Evolutionary conservation across 257 asterid genomes (phyloP), one percentile per base, ranked within the genome.

Genomic region (Ballota nigra): DNA sequence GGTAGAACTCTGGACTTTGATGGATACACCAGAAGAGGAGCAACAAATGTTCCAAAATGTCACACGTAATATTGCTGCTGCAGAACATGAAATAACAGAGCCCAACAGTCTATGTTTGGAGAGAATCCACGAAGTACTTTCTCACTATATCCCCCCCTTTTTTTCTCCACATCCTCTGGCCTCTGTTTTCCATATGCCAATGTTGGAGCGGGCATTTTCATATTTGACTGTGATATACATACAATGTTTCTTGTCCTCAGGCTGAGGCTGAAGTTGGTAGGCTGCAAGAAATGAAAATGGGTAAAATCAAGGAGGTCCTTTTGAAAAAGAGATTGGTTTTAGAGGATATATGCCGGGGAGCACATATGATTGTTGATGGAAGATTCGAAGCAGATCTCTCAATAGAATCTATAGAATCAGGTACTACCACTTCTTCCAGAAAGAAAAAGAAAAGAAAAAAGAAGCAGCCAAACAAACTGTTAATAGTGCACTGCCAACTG

Each of bases 1-100:
- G 89, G 83, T 89, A 10, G 96, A 93, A 82, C 90, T 93, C 43
- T 93, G 96, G 98, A 86, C 78, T 71, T 82, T 93, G 81, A 91
- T 93, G 96, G 96, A 91, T 76, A 86, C 92, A 56, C 93, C 96
- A 55, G 77, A 68, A 34, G 89, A 79, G 81, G 97, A 91, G 82
- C 97, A 88, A 70, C 85, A 80, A 16, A 79, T 45, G 67, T 91
- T 86, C 78, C 92, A 88, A 68, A 79, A 85, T 70, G 87, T 87
- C 61, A 88, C 85, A 10, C 57, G 81, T 49, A 75, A 80, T 47
- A 81, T 88, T 79, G 95, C 93, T 51, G 95, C 89, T 77, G 80
- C 89, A 58, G 98, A 88, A 78, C 59, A 77, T 84, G 95, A 91
- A 81, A 77, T 91, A 76, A 84, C 80, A 19, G 95, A 86, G 69